Evolutionary conservation across 768 basidiomycete genomes (phyloP).

Genomic region (Pisolithus sp.): DNA sequence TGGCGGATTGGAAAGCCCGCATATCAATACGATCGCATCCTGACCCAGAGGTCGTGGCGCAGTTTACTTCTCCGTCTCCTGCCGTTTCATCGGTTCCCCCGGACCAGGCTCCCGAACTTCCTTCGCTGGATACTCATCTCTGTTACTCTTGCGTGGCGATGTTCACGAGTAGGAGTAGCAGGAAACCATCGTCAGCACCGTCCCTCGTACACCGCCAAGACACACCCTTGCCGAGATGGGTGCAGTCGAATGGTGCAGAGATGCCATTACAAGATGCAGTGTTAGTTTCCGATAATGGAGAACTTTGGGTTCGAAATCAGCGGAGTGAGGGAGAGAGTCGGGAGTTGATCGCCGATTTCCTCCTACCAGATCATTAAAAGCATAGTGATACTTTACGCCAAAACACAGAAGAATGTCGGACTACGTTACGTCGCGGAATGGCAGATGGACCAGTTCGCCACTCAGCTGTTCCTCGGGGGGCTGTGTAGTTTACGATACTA

Average conservation of each 20-base stretch:
- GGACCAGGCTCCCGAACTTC: neutral
- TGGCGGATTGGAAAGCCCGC: constrained; percentile 67
- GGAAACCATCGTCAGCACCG: constrained; percentile 23
- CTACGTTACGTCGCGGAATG: too few relatives aligned
- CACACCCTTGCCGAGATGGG: constrained; percentile 30
- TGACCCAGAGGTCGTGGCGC: constrained; percentile 12
- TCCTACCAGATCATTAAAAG: constrained; percentile 23
- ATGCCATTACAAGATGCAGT: neutral
- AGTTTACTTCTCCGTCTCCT: constrained; percentile 7
- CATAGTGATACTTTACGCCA: neutral
- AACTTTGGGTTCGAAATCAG: constrained; percentile 27
- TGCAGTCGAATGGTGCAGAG: constrained; percentile 4
- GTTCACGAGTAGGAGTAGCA: constrained; percentile 51
- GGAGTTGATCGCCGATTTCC: constrained; percentile 32
- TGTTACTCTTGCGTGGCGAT: constrained; percentile 63
- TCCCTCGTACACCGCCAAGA: constrained; percentile 1
- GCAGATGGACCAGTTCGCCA: too few relatives aligned
- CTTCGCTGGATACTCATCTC: constrained; percentile 35
- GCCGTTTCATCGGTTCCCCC: neutral
- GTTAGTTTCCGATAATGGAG: constrained; percentile 9
- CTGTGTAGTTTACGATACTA: too few relatives aligned
- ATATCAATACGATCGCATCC: constrained; percentile 61
- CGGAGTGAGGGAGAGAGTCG: constrained; percentile 33
- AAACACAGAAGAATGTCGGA: neutral
- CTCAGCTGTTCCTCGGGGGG: too few relatives aligned